Evolutionary conservation across 192 early-diverging fungal genomes (phyloP).

Genomic region (Coemansia sp.): DNA sequence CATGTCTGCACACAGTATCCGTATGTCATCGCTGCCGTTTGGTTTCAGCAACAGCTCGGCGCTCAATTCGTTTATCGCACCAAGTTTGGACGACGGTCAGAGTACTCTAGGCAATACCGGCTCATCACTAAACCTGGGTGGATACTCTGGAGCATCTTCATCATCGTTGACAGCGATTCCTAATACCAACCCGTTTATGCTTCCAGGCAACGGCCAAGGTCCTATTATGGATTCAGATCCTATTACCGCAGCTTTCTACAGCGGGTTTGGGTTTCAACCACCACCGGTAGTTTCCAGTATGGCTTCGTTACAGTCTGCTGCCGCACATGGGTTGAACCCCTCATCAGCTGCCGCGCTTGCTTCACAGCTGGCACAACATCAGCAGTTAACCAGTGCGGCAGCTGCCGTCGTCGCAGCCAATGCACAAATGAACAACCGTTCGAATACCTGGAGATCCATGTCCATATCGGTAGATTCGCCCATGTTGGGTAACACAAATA

Average conservation of each 20-base stretch:
- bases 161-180: conserved; percentile 33
- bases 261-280: conserved; percentile 38
- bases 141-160: neutral
- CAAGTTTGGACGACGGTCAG: conserved; percentile 15
- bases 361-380: conserved; percentile 34
- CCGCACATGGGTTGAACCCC: neutral
- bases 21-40: conserved; percentile 11
- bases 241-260: conserved; percentile 50
- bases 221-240: conserved; percentile 38
- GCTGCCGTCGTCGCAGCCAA: conserved; percentile 2
- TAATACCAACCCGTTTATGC: conserved; percentile 52
- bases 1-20: neutral
- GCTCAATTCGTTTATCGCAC: conserved; percentile 27
- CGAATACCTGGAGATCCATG: conserved; percentile 6
- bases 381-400: conserved; percentile 26
- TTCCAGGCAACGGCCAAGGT: conserved; percentile 48
- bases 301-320: conserved; percentile 11
- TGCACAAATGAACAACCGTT: neutral
- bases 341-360: conserved; percentile 19
- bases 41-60: conserved; percentile 22
- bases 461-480: neutral
- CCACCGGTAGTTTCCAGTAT: conserved; percentile 6
- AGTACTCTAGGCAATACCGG: neutral
- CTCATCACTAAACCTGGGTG: neutral
- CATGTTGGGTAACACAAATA: neutral